Evolutionary conservation across 2,329 filamentous ascomycete species (phyloP), one percentile per base, ranked within the genome.

Genomic region (Colletotrichum viniferum): DNA sequence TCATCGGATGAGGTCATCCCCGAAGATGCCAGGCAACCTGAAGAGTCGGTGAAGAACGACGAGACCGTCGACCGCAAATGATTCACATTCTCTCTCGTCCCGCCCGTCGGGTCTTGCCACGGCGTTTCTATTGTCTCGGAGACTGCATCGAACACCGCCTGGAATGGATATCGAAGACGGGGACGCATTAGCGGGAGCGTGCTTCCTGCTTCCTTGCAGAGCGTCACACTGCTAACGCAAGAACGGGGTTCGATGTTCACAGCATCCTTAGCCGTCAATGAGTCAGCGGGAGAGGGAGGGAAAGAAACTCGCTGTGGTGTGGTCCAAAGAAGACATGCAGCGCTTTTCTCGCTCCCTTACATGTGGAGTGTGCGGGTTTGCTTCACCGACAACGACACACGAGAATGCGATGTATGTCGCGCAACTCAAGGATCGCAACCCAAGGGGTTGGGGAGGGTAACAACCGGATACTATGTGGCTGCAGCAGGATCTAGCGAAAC

Each of bases 21-120:
- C 14, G 48, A 63, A 52, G 28, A 73, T 68, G 58, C 63, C 69
- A 76, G 69, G 32, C 60, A 63, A 65, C 73, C 10, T 76, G 73
- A 77, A 73, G 72, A 77, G 76, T 77, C 76, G 76, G 76, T 77
- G 76, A 77, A 77, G 73, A 76, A 76, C 55, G 36, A 70, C 52
- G 34, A 64, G 56, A 63, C 36, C 68, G n/a, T 18, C 43, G 65
- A 56, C 60, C 32, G 52, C 26, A 36, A 43, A 64, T 71, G 71
- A 70, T 71, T 71, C 71, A 64, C 63, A 61, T 38, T 14, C n/a
- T 28, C 21, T 56, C 30, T 36, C 32, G 55, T 61, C 28, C 28
- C 28, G 36, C 68, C 69, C 62, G 28, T 75, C 63, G 28, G 43
- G 36, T 70, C 65, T 43, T 68, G 73, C 65, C 74, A 76, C 65